A percentile compares a stretch with the other conserved stretches of the same genome.
Evolutionary conservation across 352 stramenopile species (phyloP).

Genomic region (Globisporangium acanthophoron): DNA sequence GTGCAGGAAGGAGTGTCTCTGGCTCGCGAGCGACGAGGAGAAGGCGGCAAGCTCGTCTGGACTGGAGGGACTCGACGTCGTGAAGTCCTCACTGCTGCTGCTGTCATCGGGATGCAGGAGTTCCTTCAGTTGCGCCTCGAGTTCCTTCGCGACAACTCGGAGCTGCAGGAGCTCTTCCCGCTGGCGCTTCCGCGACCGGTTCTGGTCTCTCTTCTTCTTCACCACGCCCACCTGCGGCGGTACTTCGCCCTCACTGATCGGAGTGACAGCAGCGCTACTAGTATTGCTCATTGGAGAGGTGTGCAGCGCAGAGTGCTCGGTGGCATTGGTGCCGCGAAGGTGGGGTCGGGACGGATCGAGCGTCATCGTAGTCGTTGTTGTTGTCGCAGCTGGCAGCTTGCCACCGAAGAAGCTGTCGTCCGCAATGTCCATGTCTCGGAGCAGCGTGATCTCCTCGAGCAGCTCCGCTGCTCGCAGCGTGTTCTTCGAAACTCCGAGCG

Average conservation of each 20-base stretch:
- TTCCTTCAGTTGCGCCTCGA: neutral
- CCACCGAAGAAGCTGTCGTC: neutral
- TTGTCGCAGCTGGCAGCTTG: neutral
- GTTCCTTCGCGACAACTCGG: neutral
- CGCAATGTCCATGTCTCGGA: neutral
- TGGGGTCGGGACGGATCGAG: neutral
- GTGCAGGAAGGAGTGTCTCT: constrained; percentile 3
- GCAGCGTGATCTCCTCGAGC: neutral
- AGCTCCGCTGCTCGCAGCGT: constrained; percentile 18
- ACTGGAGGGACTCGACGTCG: constrained; percentile 21
- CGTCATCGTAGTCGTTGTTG: neutral
- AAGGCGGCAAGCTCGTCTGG: constrained; percentile 28
- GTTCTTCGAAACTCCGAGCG: constrained; percentile 19
- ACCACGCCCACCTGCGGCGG: constrained; percentile 24
- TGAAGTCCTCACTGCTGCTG: neutral
- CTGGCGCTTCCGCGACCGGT: constrained; percentile 16
- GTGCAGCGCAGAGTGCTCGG: neutral
- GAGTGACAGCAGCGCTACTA: constrained; percentile 27
- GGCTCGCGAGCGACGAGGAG: neutral
- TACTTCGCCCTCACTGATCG: constrained; percentile 11
- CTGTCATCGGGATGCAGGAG: constrained; percentile 29
- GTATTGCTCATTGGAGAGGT: neutral
- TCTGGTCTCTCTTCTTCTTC: constrained; percentile 53
- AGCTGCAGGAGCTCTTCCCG: constrained; percentile 3
- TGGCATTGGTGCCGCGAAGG: neutral